Evolutionary conservation across 164 flowering plant species (phyloP).

Genomic region (Pachysandra terminalis): DNA sequence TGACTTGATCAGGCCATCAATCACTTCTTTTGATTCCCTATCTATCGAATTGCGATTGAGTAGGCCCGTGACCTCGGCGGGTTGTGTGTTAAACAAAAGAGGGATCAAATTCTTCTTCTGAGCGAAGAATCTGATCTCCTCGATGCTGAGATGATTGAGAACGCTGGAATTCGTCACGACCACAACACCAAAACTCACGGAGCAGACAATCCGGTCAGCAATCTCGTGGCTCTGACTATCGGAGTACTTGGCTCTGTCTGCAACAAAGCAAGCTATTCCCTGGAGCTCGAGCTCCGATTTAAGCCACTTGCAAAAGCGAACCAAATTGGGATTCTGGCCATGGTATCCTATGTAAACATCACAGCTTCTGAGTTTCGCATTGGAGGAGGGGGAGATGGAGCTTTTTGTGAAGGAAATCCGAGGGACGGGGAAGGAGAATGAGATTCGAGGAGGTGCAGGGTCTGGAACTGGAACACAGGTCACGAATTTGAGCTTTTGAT

Average conservation of each 20-base stretch:
- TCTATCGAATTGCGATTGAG: conserved; percentile 45
- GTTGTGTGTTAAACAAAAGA: conserved; percentile 49
- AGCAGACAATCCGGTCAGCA: conserved; percentile 83
- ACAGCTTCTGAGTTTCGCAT: conserved; percentile 81
- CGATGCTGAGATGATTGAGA: conserved; percentile 52
- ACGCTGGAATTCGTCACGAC: conserved; percentile 52
- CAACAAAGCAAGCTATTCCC: conserved; percentile 85
- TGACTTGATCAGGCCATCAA: conserved; percentile 55
- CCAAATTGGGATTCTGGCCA: conserved; percentile 60
- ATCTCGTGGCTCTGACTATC: conserved; percentile 85
- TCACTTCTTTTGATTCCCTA: conserved; percentile 67
- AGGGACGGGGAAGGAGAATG: conserved; percentile 84
- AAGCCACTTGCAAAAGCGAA: conserved; percentile 82
- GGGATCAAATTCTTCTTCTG: conserved; percentile 89
- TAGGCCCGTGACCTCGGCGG: conserved; percentile 35
- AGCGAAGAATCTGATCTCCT: conserved; percentile 81
- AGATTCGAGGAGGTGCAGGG: conserved; percentile 57
- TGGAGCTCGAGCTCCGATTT: conserved; percentile 87
- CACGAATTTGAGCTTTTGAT: conserved; percentile 45
- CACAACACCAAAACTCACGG: conserved; percentile 66
- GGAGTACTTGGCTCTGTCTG: conserved; percentile 77
- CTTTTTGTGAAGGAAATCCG: conserved; percentile 67
- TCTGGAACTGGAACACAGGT: conserved; percentile 41
- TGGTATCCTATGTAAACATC: conserved; percentile 91
- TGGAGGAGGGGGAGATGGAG: conserved; percentile 58